phyloP scores from a whole-genome alignment of 2,329 filamentous ascomycete species.

The Phialophora tarda region DNA sequence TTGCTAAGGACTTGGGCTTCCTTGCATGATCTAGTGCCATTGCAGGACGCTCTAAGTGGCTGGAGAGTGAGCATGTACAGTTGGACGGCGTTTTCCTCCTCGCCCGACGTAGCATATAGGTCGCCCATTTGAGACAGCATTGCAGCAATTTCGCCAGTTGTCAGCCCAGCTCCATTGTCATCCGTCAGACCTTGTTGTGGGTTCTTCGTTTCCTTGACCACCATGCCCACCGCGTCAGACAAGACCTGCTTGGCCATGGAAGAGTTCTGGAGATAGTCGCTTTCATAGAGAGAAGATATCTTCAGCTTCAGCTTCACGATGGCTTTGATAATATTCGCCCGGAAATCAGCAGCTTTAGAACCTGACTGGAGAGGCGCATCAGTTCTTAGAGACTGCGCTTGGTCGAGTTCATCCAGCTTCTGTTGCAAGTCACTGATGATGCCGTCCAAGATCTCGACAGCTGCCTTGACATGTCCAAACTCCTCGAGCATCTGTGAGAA shows the following conservation, averaged over 20 bases:
- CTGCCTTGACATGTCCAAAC: conserved; percentile 70
- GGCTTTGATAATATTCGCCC: conserved; percentile 33
- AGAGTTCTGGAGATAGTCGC: conserved; percentile 73
- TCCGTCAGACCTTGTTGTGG: conserved; percentile 58
- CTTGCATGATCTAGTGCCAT: conserved; percentile 37
- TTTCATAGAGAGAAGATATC: conserved; percentile 80
- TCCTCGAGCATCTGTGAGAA: conserved; percentile 80
- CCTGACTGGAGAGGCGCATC: conserved; percentile 1
- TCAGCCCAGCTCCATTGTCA: conserved; percentile 47
- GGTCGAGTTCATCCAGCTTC: conserved; percentile 54
- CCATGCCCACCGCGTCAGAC: conserved; percentile 80
- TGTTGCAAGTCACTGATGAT: conserved; percentile 70
- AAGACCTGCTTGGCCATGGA: conserved; percentile 77
- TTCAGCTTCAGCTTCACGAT: conserved; percentile 64
- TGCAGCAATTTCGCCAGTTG: conserved; percentile 47
- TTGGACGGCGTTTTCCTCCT: conserved; percentile 39
- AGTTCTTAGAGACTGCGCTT: not conserved
- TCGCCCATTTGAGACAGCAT: conserved; percentile 40
- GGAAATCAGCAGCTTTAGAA: conserved; percentile 12
- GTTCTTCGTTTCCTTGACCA: conserved; percentile 73
- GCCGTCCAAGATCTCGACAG: conserved; percentile 79
- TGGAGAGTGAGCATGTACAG: conserved; percentile 39
- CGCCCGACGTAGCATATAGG: conserved; percentile 38
- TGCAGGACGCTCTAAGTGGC: conserved; percentile 36
- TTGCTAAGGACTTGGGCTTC: conserved; percentile 39